Conservation (phyloP, 2,329 filamentous ascomycete species). For the Colletotrichum melonis region DNA sequence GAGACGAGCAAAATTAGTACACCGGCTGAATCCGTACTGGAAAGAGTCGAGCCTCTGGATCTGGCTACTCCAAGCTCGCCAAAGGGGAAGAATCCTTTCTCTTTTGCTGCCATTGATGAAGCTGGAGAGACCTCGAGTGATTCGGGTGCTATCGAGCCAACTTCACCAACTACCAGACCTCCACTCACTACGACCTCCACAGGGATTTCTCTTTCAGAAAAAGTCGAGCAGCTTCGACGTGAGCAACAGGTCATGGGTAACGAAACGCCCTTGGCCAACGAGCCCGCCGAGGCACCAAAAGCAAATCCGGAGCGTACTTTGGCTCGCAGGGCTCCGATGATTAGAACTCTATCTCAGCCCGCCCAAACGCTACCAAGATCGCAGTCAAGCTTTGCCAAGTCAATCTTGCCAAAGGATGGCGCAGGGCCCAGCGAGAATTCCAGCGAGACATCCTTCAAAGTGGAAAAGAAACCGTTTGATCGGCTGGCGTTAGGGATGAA, state of each 20-base stretch:
- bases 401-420: constrained; percentile 47
- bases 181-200: constrained; percentile 20
- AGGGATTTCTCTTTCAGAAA: constrained; percentile 53
- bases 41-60: constrained; percentile 62
- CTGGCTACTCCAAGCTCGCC: constrained; percentile 55
- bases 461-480: constrained; percentile 83
- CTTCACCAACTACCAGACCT: constrained; percentile 8
- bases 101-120: constrained; percentile 22
- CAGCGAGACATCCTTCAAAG: constrained; percentile 56
- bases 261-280: constrained; percentile 43
- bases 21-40: constrained; percentile 50
- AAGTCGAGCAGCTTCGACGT: constrained; percentile 63
- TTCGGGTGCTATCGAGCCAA: neutral
- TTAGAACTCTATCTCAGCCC: constrained; percentile 65
- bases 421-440: constrained; percentile 44
- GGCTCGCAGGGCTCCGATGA: constrained; percentile 61
- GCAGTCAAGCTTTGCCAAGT: constrained; percentile 57
- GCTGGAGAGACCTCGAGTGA: neutral
- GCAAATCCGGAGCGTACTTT: constrained; percentile 48
- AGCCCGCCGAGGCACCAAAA: constrained; percentile 39
- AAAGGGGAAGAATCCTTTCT: constrained; percentile 37
- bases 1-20: constrained; percentile 46
- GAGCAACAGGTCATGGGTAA: constrained; percentile 54
- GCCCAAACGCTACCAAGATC: constrained; percentile 57
- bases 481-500: constrained; percentile 77